Conservation (phyloP, 768 basidiomycete species). For the Rhizopogon vinicolor region DNA sequence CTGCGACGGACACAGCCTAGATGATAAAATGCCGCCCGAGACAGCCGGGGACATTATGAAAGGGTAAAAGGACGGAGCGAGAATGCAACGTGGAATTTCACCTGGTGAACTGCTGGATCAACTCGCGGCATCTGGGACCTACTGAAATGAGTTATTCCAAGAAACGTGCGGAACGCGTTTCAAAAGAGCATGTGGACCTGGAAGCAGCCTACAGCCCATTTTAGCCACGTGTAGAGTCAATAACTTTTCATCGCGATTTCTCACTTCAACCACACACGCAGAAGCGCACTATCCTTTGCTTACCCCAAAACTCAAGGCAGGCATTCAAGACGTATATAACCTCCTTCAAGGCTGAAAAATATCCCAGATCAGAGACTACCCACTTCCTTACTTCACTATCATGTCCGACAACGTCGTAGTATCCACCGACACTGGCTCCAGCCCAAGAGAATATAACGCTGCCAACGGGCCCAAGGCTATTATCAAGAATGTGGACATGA, state of each 20-base stretch:
- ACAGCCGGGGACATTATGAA: background rate
- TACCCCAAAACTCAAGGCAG: conserved; percentile 24
- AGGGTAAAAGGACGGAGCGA: background rate
- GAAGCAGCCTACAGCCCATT: background rate
- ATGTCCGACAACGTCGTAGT: conserved; percentile 40
- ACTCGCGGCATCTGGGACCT: background rate
- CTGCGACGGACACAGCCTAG: conserved; percentile 2
- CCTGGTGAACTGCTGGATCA: background rate
- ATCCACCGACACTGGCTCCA: conserved; percentile 48
- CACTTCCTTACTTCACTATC: conserved; percentile 5
- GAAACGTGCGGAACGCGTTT: conserved; percentile 7
- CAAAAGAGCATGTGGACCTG: conserved; percentile 8
- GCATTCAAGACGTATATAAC: conserved; percentile 21
- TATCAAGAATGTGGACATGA: conserved; percentile 97
- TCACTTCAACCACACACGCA: conserved; percentile 13
- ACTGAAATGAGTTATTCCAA: conserved; percentile 1
- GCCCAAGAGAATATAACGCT: conserved; percentile 33
- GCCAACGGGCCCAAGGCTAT: conserved; percentile 66
- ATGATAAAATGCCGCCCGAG: background rate
- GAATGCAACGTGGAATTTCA: conserved; percentile 1
- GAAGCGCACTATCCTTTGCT: conserved; percentile 4
- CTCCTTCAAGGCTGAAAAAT: background rate
- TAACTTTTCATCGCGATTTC: conserved; percentile 11
- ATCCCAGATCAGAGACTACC: conserved; percentile 1
- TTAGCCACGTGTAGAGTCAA: conserved; percentile 12